Evolutionary conservation across 2,329 filamentous ascomycete species (phyloP).

Genomic region (Talaromyces funiculosus): DNA sequence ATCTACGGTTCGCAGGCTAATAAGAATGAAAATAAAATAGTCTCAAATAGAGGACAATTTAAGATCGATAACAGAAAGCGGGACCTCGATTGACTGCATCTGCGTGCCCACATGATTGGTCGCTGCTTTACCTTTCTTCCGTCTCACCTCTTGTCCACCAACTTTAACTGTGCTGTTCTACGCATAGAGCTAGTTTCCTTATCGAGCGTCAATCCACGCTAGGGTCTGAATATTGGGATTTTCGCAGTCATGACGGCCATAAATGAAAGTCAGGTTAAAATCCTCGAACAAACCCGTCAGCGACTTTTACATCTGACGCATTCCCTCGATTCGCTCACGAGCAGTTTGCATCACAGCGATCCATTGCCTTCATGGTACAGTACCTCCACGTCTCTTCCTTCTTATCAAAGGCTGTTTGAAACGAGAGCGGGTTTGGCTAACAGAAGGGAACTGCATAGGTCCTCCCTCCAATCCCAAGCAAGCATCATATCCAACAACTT

Average conservation of each 20-base stretch:
- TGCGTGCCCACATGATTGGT: constrained; percentile 12
- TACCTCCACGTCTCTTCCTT: constrained; percentile 35
- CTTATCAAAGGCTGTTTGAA: too few relatives aligned
- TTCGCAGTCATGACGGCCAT: constrained; percentile 31
- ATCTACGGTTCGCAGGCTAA: too few relatives aligned
- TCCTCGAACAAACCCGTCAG: constrained; percentile 65
- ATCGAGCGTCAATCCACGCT: background rate
- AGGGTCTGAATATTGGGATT: background rate
- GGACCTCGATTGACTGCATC: background rate
- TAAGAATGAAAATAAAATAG: background rate
- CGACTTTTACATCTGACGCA: constrained; percentile 63
- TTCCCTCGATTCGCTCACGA: constrained; percentile 60
- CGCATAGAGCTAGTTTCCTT: background rate
- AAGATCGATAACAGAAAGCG: background rate
- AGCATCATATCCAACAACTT: constrained; percentile 68
- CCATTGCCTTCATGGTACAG: constrained; percentile 66
- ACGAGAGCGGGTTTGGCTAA: background rate
- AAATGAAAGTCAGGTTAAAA: constrained; percentile 47
- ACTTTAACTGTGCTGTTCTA: background rate
- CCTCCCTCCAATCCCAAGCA: constrained; percentile 66
- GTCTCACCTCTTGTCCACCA: background rate
- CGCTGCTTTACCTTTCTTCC: background rate
- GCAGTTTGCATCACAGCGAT: constrained; percentile 56
- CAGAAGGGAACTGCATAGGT: constrained; percentile 42
- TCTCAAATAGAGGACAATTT: background rate